phyloP scores from a whole-genome alignment of 1,139 yeast species.

The Diutina siamensis region DNA sequence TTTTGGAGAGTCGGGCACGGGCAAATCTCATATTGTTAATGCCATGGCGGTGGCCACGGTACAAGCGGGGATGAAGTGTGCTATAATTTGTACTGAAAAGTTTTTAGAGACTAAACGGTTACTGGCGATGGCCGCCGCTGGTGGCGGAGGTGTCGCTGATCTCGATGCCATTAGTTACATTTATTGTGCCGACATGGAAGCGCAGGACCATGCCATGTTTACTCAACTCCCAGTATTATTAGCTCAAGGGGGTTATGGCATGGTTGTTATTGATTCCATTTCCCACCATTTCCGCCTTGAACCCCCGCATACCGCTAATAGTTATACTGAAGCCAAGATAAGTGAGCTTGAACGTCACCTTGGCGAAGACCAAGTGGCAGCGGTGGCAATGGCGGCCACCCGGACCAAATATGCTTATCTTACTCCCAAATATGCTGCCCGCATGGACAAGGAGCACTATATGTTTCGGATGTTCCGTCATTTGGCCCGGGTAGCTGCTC shows the following conservation, averaged over 20 bases:
- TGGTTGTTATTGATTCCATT: conserved; percentile 1
- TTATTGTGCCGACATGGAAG: conserved; percentile 3
- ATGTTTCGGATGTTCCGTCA: not conserved
- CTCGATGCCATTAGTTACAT: not conserved
- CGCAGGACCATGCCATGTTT: not conserved
- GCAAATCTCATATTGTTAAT: not conserved
- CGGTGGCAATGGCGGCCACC: too few species aligned
- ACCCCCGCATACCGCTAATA: not conserved
- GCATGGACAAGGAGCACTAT: not conserved
- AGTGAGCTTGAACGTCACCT: too few species aligned
- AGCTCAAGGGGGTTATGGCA: not conserved
- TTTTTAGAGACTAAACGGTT: conserved; percentile 1
- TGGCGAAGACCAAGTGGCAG: not conserved
- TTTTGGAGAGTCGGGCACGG: conserved; percentile 1
- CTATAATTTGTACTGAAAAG: not conserved
- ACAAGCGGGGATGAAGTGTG: not conserved
- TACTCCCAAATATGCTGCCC: not conserved
- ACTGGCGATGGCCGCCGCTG: not conserved
- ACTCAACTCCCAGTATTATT: conserved; percentile 2
- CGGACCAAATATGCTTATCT: not conserved
- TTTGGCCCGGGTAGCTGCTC: not conserved
- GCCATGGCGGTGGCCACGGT: not conserved
- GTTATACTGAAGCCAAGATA: not conserved
- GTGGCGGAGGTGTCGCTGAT: not conserved
- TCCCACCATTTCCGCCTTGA: not conserved